A percentile compares a stretch with the other conserved stretches of the same genome.
These are phyloP conservation scores for Waitea zeae DNA, from an alignment of 1,284 basidiomycete species.

Conservation along the genomic window DNA sequence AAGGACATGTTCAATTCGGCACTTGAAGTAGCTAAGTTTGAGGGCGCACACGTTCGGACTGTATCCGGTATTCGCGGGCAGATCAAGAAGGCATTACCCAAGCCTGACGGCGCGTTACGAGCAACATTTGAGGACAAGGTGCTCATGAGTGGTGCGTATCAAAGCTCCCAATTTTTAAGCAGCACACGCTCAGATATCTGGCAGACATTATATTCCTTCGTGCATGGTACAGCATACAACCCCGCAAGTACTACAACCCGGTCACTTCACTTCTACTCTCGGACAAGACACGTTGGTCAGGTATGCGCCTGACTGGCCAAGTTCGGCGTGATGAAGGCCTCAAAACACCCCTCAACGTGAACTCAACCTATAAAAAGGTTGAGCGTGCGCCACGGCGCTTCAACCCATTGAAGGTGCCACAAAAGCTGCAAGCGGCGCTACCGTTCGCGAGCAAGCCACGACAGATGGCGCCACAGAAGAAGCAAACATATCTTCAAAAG, in stretches of 20 bases:
- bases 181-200: slow-evolving; percentile 4
- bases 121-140: slow-evolving; percentile 99
- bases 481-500: slow-evolving; percentile 77
- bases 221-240: slow-evolving; percentile 94
- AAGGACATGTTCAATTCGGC: slow-evolving; percentile 94
- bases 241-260: slow-evolving; percentile 92
- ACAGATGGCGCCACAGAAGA: slow-evolving; percentile 55
- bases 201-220: slow-evolving; percentile 90
- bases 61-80: slow-evolving; percentile 95
- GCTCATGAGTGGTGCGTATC: slow-evolving; percentile 73
- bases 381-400: slow-evolving; percentile 75
- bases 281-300: slow-evolving; percentile 67
- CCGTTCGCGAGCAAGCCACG: slow-evolving; percentile 93
- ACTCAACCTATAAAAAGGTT: slow-evolving; percentile 80
- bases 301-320: slow-evolving; percentile 93
- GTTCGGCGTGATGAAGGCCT: slow-evolving; percentile 73
- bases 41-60: slow-evolving; percentile 90
- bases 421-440: slow-evolving; percentile 75
- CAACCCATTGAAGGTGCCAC: slow-evolving; percentile 81
- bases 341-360: slow-evolving; percentile 69
- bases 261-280: slow-evolving; percentile 82
- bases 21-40: slow-evolving; percentile 95
- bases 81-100: slow-evolving; percentile 88
- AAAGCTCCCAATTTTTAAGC: not conserved
- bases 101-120: slow-evolving; percentile 89